Conservation (phyloP, 176 grass and related monocot genomes). For the Avena atlantica region DNA sequence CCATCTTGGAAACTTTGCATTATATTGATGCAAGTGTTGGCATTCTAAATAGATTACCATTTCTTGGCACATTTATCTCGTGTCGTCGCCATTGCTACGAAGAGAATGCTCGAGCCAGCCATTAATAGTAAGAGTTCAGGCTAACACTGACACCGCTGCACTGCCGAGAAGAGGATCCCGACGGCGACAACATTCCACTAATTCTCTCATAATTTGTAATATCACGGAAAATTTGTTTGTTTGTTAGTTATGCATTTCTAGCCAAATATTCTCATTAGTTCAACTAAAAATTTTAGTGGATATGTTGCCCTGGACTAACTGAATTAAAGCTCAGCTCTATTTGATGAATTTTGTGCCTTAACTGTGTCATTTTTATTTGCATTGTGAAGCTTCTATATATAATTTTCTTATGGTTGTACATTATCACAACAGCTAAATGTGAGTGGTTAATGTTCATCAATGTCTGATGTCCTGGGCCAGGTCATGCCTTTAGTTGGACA, state of each 20-base stretch:
- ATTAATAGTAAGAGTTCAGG: too few relatives aligned
- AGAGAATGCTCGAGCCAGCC: too few relatives aligned
- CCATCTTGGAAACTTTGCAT: too few relatives aligned
- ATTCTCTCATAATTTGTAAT: too few relatives aligned
- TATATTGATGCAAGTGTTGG: too few relatives aligned
- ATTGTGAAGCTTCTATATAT: not conserved
- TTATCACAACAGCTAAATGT: conserved; percentile 1
- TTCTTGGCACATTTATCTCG: too few relatives aligned
- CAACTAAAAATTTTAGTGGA: conserved; percentile 18
- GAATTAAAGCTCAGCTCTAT: conserved; percentile 19
- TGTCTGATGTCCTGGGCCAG: conserved; percentile 94
- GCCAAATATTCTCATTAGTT: not conserved
- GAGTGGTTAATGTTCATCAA: conserved; percentile 44
- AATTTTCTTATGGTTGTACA: not conserved
- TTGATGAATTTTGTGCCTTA: not conserved
- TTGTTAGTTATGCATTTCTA: not conserved
- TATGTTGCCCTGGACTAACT: conserved; percentile 9
- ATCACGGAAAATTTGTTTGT: too few relatives aligned
- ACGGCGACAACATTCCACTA: too few relatives aligned
- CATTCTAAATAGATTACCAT: too few relatives aligned
- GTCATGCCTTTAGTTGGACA: conserved; percentile 97
- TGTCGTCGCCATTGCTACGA: too few relatives aligned
- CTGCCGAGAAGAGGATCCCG: too few relatives aligned
- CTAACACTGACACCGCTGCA: too few relatives aligned
- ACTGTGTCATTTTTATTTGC: conserved; percentile 14